phyloP scores from a whole-genome alignment of 2,329 filamentous ascomycete genomes.

The Colletotrichum agaves region DNA sequence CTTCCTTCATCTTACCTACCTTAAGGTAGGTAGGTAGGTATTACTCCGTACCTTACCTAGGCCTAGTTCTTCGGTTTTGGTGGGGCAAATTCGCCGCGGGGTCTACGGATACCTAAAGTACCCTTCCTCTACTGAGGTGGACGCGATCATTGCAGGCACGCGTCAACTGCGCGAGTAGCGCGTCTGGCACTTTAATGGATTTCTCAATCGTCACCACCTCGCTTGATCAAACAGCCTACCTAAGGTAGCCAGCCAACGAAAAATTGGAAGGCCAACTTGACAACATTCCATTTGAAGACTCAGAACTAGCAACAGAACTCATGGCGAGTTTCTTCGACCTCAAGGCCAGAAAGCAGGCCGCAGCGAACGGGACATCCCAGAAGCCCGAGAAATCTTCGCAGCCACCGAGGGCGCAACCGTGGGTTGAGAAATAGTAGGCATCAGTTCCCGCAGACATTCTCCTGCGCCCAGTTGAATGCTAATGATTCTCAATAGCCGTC shows the following conservation, averaged over 20 bases:
- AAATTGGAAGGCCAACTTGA: background rate
- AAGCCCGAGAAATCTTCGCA: conserved; percentile 73
- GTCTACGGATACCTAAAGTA: too few species aligned
- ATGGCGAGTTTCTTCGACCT: conserved; percentile 97
- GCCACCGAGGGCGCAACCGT: conserved; percentile 80
- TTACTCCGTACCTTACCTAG: too few species aligned
- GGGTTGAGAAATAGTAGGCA: conserved; percentile 97
- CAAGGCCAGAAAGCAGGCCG: conserved; percentile 86
- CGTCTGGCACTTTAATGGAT: conserved; percentile 36
- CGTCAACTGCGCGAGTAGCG: conserved; percentile 24
- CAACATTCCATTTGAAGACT: background rate
- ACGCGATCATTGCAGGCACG: conserved; percentile 19
- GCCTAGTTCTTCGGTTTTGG: background rate
- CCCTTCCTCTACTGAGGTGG: background rate
- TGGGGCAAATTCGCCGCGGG: conserved; percentile 23
- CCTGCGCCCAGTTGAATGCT: conserved; percentile 38
- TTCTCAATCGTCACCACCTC: conserved; percentile 13
- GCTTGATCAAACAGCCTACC: background rate
- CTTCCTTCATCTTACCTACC: background rate
- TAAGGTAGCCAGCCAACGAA: background rate
- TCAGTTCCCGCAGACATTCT: conserved; percentile 14
- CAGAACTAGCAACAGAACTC: background rate
- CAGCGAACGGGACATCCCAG: conserved; percentile 70
- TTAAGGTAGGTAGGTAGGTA: too few species aligned
- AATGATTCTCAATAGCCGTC: conserved; percentile 71